Conservation (phyloP, 2,329 filamentous ascomycete species). For the Aureobasidium melanogenum region DNA sequence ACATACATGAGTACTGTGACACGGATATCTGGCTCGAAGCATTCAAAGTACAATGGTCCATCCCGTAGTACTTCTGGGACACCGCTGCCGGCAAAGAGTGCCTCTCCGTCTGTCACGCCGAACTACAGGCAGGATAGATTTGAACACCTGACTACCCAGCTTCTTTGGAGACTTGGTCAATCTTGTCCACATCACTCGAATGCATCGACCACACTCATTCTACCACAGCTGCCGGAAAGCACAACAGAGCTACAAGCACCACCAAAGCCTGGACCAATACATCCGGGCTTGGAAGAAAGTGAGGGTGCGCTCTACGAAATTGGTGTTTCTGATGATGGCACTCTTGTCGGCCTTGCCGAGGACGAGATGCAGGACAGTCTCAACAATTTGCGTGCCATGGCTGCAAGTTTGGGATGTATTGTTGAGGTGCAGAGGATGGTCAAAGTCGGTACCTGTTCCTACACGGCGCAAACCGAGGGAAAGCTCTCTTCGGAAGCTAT, state of each 20-base stretch:
- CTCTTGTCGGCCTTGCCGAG: conserved; percentile 74
- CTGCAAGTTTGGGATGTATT: conserved; percentile 78
- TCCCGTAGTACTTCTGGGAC: conserved; percentile 27
- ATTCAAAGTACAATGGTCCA: conserved; percentile 9
- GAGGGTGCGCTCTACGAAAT: conserved; percentile 93
- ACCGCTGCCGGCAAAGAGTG: conserved; percentile 23
- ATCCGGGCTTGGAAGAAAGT: conserved; percentile 80
- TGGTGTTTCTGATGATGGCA: conserved; percentile 89
- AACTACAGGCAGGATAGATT: conserved; percentile 75
- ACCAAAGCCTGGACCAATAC: conserved; percentile 44
- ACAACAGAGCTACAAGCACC: conserved; percentile 50
- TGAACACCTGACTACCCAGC: conserved; percentile 86
- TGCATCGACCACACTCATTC: conserved; percentile 62
- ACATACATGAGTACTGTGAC: conserved; percentile 57
- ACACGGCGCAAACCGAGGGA: conserved; percentile 40
- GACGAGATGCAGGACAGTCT: conserved; percentile 92
- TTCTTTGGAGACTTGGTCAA: conserved; percentile 90
- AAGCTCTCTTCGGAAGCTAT: conserved; percentile 14
- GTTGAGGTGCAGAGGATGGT: conserved; percentile 77
- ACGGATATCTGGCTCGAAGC: conserved; percentile 42
- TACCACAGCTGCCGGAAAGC: conserved; percentile 65
- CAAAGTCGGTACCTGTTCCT: conserved; percentile 76
- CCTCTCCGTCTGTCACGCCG: conserved; percentile 42
- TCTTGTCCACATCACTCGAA: conserved; percentile 85
- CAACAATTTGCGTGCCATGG: conserved; percentile 78